A percentile compares a stretch with the other conserved stretches of the same genome.
Conservation (phyloP, 1,139 yeast species). For the Zhuliangozyma parablackwelliae region DNA sequence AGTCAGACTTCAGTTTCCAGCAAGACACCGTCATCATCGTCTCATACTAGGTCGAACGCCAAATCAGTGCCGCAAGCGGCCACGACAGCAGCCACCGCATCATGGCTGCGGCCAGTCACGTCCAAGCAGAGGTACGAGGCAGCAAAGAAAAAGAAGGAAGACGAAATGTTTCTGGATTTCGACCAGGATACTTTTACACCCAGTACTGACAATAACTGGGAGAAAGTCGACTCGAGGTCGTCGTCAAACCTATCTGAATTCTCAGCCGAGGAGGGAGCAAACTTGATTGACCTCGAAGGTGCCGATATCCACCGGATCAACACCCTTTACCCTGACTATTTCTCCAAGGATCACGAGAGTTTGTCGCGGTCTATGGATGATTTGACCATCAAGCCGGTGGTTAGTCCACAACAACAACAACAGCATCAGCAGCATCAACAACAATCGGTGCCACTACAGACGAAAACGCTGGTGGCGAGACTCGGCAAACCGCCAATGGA, state of each 20-base stretch:
- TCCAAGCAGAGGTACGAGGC: conserved; percentile 9
- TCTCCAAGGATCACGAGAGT: not conserved
- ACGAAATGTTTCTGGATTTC: conserved; percentile 40
- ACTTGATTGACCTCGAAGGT: conserved; percentile 35
- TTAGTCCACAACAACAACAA: conserved; percentile 6
- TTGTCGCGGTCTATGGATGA: conserved; percentile 15
- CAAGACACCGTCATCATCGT: conserved; percentile 4
- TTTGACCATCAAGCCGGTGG: conserved; percentile 13
- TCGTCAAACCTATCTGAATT: conserved; percentile 12
- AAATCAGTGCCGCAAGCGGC: conserved; percentile 23
- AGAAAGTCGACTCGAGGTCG: conserved; percentile 17
- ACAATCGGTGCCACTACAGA: not conserved
- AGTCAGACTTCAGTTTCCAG: conserved; percentile 1
- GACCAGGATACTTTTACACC: conserved; percentile 31
- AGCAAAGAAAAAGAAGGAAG: conserved; percentile 14
- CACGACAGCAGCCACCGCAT: conserved; percentile 42
- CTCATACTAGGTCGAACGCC: conserved; percentile 4
- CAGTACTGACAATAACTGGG: conserved; percentile 22
- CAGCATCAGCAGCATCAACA: conserved; percentile 1
- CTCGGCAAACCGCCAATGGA: conserved; percentile 3
- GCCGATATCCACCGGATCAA: conserved; percentile 9
- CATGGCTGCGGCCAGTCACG: conserved; percentile 31
- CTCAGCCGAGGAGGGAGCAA: conserved; percentile 11
- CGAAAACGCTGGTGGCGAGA: not conserved
- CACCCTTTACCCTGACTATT: conserved; percentile 2